A percentile compares a stretch with the other conserved stretches of the same genome.
Conservation (phyloP, 805 yeast species). For the Metschnikowia baotianmanensis region DNA sequence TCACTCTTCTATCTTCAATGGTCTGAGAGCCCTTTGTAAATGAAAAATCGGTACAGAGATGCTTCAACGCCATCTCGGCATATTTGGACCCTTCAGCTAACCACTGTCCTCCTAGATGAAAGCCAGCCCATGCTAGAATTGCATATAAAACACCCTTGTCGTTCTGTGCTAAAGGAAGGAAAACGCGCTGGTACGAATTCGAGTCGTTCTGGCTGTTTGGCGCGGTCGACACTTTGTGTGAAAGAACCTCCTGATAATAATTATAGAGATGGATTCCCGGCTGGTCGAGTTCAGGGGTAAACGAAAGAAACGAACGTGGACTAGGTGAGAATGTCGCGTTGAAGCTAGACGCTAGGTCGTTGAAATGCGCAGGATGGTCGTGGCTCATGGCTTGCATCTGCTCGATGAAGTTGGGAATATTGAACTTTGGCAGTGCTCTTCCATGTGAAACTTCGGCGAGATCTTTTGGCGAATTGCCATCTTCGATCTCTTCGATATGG, state of each 20-base stretch:
- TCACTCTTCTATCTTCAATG: slow-evolving; percentile 29
- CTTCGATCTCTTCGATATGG: slow-evolving; percentile 3
- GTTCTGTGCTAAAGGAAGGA: slow-evolving; percentile 53
- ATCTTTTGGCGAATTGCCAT: not conserved
- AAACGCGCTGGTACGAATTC: slow-evolving; percentile 50
- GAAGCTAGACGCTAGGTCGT: slow-evolving; percentile 17
- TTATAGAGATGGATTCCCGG: slow-evolving; percentile 37
- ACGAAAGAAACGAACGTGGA: slow-evolving; percentile 24
- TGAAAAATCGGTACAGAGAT: slow-evolving; percentile 29
- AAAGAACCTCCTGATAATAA: slow-evolving; percentile 47
- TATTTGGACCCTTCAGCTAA: slow-evolving; percentile 48
- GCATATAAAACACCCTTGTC: slow-evolving; percentile 52
- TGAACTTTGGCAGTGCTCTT: slow-evolving; percentile 6
- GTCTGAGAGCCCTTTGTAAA: slow-evolving; percentile 22
- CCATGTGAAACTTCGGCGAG: not conserved
- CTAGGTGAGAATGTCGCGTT: slow-evolving; percentile 26
- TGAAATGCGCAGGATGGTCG: slow-evolving; percentile 8
- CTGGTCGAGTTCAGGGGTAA: slow-evolving; percentile 17
- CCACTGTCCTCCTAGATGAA: slow-evolving; percentile 47
- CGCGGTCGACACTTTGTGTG: slow-evolving; percentile 45
- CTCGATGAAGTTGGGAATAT: slow-evolving; percentile 16
- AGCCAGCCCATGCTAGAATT: slow-evolving; percentile 55
- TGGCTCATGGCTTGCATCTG: slow-evolving; percentile 13
- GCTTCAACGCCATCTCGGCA: slow-evolving; percentile 46
- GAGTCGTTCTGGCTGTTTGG: slow-evolving; percentile 44